Conservation (phyloP, 1,139 yeast species). For the Yamadazyma spencermartinsiae region DNA sequence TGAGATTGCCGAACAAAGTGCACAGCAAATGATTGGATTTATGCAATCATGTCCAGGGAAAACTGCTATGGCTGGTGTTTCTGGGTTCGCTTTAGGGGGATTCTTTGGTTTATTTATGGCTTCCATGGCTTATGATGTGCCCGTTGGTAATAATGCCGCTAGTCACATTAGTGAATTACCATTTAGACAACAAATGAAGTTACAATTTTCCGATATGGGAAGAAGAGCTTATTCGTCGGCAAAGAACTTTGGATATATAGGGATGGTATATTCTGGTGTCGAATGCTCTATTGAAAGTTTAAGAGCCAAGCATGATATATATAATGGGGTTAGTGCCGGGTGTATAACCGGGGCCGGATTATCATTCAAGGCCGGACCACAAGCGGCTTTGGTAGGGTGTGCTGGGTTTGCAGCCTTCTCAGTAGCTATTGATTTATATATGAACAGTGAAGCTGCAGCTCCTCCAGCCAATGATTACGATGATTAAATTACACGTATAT, state of each 20-base stretch:
- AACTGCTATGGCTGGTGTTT: slow-evolving; percentile 85
- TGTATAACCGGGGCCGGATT: slow-evolving; percentile 93
- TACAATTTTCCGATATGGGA: slow-evolving; percentile 93
- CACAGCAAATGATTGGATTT: slow-evolving; percentile 75
- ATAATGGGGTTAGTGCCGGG: slow-evolving; percentile 91
- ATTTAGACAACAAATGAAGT: slow-evolving; percentile 86
- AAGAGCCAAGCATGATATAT: slow-evolving; percentile 89
- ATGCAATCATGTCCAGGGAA: slow-evolving; percentile 97
- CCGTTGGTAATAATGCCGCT: slow-evolving; percentile 60
- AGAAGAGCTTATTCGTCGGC: slow-evolving; percentile 83
- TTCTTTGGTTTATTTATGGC: slow-evolving; percentile 97
- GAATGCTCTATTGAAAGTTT: slow-evolving; percentile 87
- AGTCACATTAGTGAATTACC: slow-evolving; percentile 76
- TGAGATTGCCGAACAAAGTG: slow-evolving; percentile 92
- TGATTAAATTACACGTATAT: slow-evolving; percentile 40
- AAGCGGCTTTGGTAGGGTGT: slow-evolving; percentile 88
- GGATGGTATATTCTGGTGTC: slow-evolving; percentile 90
- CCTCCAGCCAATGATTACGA: slow-evolving; percentile 93
- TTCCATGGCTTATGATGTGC: slow-evolving; percentile 82
- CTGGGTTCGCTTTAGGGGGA: slow-evolving; percentile 95
- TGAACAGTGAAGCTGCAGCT: slow-evolving; percentile 80
- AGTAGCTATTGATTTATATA: slow-evolving; percentile 86
- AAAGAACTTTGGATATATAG: slow-evolving; percentile 91
- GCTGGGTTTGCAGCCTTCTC: slow-evolving; percentile 98
- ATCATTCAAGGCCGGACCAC: slow-evolving; percentile 91